phyloP scores from a whole-genome alignment of 345 rosid genomes.

The Citropsis articulata region DNA sequence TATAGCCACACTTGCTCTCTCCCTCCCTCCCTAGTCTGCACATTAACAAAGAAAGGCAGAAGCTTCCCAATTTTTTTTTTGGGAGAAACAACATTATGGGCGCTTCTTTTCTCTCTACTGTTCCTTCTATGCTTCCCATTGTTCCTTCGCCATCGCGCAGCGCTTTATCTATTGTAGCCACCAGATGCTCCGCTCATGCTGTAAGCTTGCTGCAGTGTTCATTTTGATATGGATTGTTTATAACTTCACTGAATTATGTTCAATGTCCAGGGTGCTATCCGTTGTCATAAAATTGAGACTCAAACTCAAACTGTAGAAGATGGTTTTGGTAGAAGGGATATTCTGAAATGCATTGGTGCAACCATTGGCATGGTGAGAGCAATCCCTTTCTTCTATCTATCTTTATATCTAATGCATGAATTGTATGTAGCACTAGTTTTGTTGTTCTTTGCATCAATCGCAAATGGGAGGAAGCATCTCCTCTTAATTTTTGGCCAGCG shows the following conservation, averaged over 20 bases:
- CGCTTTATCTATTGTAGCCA: slow-evolving; percentile 13
- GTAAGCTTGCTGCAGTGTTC: slow-evolving; percentile 23
- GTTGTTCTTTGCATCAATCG: too few species aligned
- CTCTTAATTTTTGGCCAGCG: too few species aligned
- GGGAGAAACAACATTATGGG: slow-evolving; percentile 24
- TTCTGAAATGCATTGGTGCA: slow-evolving; percentile 53
- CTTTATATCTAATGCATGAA: background rate
- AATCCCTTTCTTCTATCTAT: background rate
- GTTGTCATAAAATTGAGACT: slow-evolving; percentile 44
- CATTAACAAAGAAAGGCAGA: background rate
- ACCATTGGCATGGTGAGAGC: slow-evolving; percentile 60
- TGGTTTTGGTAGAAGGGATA: slow-evolving; percentile 51
- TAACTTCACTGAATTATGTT: background rate
- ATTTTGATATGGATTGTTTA: background rate
- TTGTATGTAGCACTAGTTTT: too few species aligned
- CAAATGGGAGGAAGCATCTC: too few species aligned
- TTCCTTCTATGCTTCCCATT: slow-evolving; percentile 37
- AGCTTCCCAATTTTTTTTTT: too few species aligned
- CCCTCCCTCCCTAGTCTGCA: background rate
- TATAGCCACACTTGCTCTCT: background rate
- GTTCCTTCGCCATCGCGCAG: slow-evolving; percentile 21
- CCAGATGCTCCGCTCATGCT: slow-evolving; percentile 24
- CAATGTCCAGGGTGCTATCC: slow-evolving; percentile 36
- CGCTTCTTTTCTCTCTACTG: slow-evolving; percentile 56
- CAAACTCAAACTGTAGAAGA: slow-evolving; percentile 24